phyloP scores from a whole-genome alignment of 306 rosid species.

The Citrullus amarus region DNA sequence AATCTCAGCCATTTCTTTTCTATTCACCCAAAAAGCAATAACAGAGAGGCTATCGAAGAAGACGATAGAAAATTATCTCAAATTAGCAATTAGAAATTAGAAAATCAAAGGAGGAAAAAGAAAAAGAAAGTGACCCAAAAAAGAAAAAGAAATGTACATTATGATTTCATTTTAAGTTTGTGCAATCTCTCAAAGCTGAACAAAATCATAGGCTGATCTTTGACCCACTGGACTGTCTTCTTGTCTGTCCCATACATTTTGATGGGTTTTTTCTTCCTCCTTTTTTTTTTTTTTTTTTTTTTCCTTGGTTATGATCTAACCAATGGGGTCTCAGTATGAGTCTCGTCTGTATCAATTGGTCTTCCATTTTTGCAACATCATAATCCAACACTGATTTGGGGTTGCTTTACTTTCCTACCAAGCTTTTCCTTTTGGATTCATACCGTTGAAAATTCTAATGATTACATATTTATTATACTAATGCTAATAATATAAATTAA shows the following conservation, averaged over 20 bases:
- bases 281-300: not conserved
- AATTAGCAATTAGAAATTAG: not conserved
- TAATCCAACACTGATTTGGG: conserved; percentile 36
- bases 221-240: conserved; percentile 14
- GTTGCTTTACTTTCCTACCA: conserved; percentile 17
- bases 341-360: conserved; percentile 29
- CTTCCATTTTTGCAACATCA: conserved; percentile 40
- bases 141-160: not conserved
- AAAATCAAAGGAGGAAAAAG: not conserved
- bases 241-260: conserved; percentile 9
- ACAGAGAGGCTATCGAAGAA: not conserved
- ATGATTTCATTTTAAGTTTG: not conserved
- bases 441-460: not conserved
- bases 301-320: conserved; percentile 18
- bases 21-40: not conserved
- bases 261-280: not conserved
- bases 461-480: not conserved
- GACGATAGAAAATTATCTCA: not conserved
- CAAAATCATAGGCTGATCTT: not conserved
- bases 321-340: conserved; percentile 34
- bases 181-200: not conserved
- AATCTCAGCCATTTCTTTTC: not conserved
- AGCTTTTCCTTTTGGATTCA: not conserved
- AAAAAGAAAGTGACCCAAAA: not conserved
- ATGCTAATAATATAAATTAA: not conserved